These are phyloP conservation scores for Phytopythium cucurbitacearum DNA, from an alignment of 352 stramenopile species.

Conservation along the genomic window DNA sequence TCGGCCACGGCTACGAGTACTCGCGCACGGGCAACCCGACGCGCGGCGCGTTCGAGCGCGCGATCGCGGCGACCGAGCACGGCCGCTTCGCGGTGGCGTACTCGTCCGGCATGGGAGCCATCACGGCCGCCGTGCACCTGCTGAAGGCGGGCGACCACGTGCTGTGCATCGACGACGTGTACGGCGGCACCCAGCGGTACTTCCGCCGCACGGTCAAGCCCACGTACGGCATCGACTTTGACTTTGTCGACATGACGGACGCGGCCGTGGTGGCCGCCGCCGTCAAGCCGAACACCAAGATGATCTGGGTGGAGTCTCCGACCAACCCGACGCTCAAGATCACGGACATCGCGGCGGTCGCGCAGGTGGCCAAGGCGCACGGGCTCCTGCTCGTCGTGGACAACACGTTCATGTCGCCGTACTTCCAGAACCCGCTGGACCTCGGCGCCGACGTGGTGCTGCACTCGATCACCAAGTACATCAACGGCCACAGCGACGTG, in stretches of 20 bases:
- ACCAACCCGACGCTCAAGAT: slow-evolving; percentile 95
- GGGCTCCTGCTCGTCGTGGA: slow-evolving; percentile 90
- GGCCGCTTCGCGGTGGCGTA: slow-evolving; percentile 87
- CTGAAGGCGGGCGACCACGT: slow-evolving; percentile 91
- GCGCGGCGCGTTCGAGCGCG: slow-evolving; percentile 90
- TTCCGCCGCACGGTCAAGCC: slow-evolving; percentile 89
- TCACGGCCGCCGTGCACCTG: slow-evolving; percentile 87
- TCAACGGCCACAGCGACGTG: slow-evolving; percentile 94
- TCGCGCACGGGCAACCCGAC: slow-evolving; percentile 96
- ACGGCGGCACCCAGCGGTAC: slow-evolving; percentile 94
- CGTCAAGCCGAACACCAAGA: slow-evolving; percentile 90
- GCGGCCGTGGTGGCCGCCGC: slow-evolving; percentile 68
- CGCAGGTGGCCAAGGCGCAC: slow-evolving; percentile 85
- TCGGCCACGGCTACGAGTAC: slow-evolving; percentile 95
- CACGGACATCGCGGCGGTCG: slow-evolving; percentile 91
- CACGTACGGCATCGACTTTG: slow-evolving; percentile 91
- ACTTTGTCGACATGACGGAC: slow-evolving; percentile 93
- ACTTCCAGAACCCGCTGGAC: slow-evolving; percentile 91
- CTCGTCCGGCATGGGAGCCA: slow-evolving; percentile 89
- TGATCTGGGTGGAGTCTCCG: slow-evolving; percentile 92
- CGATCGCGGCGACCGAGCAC: slow-evolving; percentile 91
- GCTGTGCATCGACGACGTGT: slow-evolving; percentile 94
- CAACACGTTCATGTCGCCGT: slow-evolving; percentile 93
- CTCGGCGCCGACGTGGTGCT: slow-evolving; percentile 91
- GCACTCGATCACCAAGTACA: slow-evolving; percentile 96